These are phyloP conservation scores for Ceratocystis diversiconidia DNA, from an alignment of 2,329 filamentous ascomycete species.

Conservation along the genomic window DNA sequence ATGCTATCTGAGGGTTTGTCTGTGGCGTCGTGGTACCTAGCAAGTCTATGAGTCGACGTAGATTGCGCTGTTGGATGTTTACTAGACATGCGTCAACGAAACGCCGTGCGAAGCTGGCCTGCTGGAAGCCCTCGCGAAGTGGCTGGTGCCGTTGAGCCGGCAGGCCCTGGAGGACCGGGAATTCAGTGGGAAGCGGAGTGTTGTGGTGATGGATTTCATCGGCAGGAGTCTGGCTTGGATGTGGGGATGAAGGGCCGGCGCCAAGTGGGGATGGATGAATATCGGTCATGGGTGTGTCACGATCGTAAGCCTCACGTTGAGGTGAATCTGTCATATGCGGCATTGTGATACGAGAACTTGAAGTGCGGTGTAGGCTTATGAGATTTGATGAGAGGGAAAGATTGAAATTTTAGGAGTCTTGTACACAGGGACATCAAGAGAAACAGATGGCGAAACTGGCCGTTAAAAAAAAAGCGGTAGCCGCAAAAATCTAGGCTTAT, in stretches of 20 bases:
- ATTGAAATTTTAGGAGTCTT: neutral
- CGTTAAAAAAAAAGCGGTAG: neutral
- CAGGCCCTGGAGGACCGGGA: conserved; percentile 3
- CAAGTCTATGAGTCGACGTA: neutral
- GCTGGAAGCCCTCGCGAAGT: conserved; percentile 6
- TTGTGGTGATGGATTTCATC: neutral
- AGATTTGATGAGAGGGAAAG: neutral
- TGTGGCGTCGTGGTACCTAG: conserved; percentile 22
- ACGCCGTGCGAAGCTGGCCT: neutral
- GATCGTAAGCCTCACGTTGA: neutral
- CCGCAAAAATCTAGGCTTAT: neutral
- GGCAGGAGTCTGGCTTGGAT: neutral
- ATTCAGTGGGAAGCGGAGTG: conserved; percentile 8
- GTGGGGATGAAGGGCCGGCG: neutral
- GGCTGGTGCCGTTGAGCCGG: neutral
- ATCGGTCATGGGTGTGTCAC: neutral
- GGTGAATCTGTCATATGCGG: neutral
- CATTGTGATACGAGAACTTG: neutral
- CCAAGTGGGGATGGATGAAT: neutral
- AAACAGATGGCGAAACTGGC: neutral
- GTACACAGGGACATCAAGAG: neutral
- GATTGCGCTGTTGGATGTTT: conserved; percentile 9
- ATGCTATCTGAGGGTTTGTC: conserved; percentile 38
- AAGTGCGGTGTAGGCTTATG: neutral
- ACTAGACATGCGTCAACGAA: conserved; percentile 7